These are phyloP conservation scores for Quercus gilva DNA, from an alignment of 306 rosid species.

Conservation along the genomic window DNA sequence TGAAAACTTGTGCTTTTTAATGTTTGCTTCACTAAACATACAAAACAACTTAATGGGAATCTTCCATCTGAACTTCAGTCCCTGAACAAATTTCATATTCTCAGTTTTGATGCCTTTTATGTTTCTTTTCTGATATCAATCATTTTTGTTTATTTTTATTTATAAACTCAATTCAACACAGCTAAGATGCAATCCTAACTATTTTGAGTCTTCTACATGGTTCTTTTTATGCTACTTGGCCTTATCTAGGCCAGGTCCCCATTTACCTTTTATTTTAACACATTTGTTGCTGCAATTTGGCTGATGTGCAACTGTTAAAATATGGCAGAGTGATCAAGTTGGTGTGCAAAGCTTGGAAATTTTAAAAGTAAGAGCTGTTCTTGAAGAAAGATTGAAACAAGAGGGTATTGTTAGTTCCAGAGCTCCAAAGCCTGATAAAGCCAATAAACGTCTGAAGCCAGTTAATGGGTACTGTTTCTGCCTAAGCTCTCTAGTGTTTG, in stretches of 20 bases:
- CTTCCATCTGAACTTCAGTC: too few species aligned
- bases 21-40: too few species aligned
- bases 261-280: too few species aligned
- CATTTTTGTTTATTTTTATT: neutral
- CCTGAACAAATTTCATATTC: too few species aligned
- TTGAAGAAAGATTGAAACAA: conserved; percentile 52
- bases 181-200: neutral
- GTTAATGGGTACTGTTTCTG: neutral
- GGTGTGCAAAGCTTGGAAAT: too few species aligned
- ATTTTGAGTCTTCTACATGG: neutral
- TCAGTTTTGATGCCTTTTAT: too few species aligned
- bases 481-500: conserved; percentile 1
- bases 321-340: too few species aligned
- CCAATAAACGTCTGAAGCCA: neutral
- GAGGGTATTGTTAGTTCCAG: conserved; percentile 52
- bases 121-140: neutral
- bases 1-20: too few species aligned
- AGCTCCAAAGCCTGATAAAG: conserved; percentile 47
- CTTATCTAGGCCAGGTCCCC: neutral
- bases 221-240: neutral
- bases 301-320: too few species aligned
- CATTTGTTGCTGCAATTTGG: too few species aligned
- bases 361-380: too few species aligned
- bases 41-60: too few species aligned
- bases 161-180: neutral